phyloP scores from a whole-genome alignment of 202 grass and related monocot genomes.

The Dendrocalamus latiflorus region DNA sequence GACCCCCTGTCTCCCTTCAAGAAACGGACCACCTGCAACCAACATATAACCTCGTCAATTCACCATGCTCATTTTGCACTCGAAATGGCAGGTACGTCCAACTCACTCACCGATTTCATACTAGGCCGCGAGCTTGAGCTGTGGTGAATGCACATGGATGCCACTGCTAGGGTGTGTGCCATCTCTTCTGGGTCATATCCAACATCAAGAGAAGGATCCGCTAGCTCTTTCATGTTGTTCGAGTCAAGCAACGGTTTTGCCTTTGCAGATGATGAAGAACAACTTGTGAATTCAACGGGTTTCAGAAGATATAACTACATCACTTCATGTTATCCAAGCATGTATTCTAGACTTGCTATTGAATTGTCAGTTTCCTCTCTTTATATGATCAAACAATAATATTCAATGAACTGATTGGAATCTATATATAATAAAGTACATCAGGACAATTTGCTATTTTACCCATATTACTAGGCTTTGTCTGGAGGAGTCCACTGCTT shows the following conservation, averaged over 20 bases:
- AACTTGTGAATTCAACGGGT: conserved; percentile 4
- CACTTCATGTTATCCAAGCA: background rate
- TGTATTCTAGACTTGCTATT: background rate
- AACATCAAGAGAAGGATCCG: conserved; percentile 57
- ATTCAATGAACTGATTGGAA: background rate
- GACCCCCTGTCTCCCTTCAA: conserved; percentile 57
- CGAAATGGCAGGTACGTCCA: background rate
- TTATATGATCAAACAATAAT: conserved; percentile 6
- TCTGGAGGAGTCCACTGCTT: conserved; percentile 74
- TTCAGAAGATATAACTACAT: conserved; percentile 1
- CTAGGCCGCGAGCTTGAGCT: too few relatives aligned
- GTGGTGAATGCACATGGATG: too few relatives aligned
- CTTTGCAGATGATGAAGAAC: conserved; percentile 32
- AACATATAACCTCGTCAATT: conserved; percentile 23
- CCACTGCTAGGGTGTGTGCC: too few relatives aligned
- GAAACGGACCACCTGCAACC: conserved; percentile 63
- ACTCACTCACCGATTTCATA: conserved; percentile 71
- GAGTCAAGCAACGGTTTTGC: conserved; percentile 85
- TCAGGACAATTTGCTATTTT: conserved; percentile 6
- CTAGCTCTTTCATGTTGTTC: conserved; percentile 71
- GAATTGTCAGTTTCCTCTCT: background rate
- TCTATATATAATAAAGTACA: background rate
- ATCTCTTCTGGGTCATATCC: too few relatives aligned
- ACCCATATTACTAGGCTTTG: conserved; percentile 98
- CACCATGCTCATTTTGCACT: background rate